These are phyloP conservation scores for Monilinia vaccinii-corymbosi DNA, from an alignment of 2,329 filamentous ascomycete species.

Conservation along the genomic window DNA sequence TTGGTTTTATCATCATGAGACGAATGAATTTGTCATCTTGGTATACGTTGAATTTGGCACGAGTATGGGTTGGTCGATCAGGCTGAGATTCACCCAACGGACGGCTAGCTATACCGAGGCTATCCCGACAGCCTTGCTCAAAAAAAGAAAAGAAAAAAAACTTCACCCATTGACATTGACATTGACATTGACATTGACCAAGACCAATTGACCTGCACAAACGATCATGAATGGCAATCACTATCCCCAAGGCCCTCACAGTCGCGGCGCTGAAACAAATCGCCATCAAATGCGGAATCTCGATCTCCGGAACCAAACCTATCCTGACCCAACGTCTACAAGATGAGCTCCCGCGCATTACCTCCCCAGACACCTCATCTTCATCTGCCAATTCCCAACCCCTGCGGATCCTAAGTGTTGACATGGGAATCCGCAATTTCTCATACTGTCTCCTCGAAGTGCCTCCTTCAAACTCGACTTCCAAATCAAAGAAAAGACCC, in stretches of 20 bases:
- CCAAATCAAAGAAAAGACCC: neutral
- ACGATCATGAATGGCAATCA: constrained; percentile 27
- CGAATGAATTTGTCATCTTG: too few relatives aligned
- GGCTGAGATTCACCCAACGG: too few relatives aligned
- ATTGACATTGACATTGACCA: neutral
- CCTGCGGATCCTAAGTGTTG: constrained; percentile 59
- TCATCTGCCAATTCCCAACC: constrained; percentile 12
- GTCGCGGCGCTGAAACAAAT: constrained; percentile 46
- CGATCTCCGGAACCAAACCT: constrained; percentile 49
- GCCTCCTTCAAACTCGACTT: constrained; percentile 7
- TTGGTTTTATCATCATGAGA: too few relatives aligned
- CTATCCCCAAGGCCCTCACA: constrained; percentile 35
- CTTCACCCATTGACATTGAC: too few relatives aligned
- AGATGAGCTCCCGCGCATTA: constrained; percentile 27
- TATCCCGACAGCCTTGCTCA: neutral
- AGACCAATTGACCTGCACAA: neutral
- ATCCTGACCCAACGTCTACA: constrained; percentile 43
- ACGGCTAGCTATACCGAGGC: neutral
- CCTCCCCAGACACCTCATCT: constrained; percentile 9
- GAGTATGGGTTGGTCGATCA: too few relatives aligned
- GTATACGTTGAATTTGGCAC: too few relatives aligned
- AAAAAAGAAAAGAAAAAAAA: neutral
- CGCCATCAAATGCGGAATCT: constrained; percentile 51
- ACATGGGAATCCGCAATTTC: constrained; percentile 77
- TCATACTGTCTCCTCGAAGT: constrained; percentile 56